phyloP scores from a whole-genome alignment of 176 grass and related monocot species.

The Carex littledalei region DNA sequence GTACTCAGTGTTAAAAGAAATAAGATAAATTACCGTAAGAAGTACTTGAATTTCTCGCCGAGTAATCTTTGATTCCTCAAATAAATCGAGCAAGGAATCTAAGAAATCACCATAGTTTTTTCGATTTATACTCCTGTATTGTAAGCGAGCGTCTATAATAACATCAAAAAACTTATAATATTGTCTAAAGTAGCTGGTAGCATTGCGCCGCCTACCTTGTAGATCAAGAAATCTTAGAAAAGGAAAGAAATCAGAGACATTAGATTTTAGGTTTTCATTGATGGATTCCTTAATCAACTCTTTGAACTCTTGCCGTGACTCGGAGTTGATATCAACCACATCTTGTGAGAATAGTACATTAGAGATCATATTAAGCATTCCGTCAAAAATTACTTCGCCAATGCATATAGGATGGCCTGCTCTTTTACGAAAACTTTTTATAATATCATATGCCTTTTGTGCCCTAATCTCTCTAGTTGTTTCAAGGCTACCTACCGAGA shows the following conservation, averaged over 20 bases:
- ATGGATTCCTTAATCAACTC: neutral
- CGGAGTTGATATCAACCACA: conserved; percentile 9
- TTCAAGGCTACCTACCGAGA: conserved; percentile 28
- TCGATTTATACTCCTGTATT: no score
- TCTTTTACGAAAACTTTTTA: neutral
- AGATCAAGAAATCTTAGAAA: conserved; percentile 30
- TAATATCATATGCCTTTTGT: conserved; percentile 25
- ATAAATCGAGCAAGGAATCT: conserved; percentile 23
- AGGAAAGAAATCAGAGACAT: conserved; percentile 40
- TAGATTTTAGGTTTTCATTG: neutral
- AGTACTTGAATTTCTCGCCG: neutral
- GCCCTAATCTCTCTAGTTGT: conserved; percentile 5
- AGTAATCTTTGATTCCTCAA: conserved; percentile 16
- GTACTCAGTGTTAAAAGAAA: neutral
- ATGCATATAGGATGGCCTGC: neutral
- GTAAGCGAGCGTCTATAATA: conserved; percentile 6
- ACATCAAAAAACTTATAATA: conserved; percentile 6
- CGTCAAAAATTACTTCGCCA: neutral
- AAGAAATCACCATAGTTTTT: conserved; percentile 26
- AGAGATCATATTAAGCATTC: conserved; percentile 30
- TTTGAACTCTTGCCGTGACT: conserved; percentile 11
- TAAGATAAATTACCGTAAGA: conserved; percentile 18
- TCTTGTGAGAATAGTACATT: conserved; percentile 26
- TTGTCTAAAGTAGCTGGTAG: neutral
- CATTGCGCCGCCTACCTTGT: conserved; percentile 18